phyloP scores from a whole-genome alignment of 2,329 filamentous ascomycete species.

The Penicillium sp. region DNA sequence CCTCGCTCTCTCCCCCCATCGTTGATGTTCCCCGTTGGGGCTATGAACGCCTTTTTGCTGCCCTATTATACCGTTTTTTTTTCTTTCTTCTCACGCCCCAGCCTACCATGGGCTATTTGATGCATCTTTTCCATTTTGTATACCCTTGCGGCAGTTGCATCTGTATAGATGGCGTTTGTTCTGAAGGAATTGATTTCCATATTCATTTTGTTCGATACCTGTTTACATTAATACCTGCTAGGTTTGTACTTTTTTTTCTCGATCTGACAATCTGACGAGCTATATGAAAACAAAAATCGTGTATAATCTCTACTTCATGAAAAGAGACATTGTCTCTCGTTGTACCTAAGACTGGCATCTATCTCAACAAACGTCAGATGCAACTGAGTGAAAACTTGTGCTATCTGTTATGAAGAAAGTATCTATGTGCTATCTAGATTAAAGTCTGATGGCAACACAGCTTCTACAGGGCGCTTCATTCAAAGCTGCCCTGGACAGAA shows the following conservation, averaged over 20 bases:
- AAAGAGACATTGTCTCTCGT: not conserved
- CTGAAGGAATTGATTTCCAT: slow-evolving; percentile 16
- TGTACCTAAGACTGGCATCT: too few relatives aligned
- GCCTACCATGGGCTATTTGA: slow-evolving; percentile 6
- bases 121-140: slow-evolving; percentile 25
- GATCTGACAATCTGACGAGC: not conserved
- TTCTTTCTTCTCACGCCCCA: slow-evolving; percentile 6
- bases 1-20: not conserved
- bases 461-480: not conserved
- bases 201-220: slow-evolving; percentile 17
- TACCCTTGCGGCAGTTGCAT: slow-evolving; percentile 34
- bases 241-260: not conserved
- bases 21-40: slow-evolving; percentile 9
- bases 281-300: not conserved
- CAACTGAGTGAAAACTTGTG: not conserved
- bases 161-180: slow-evolving; percentile 36
- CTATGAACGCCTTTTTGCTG: slow-evolving; percentile 15
- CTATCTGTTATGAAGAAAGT: too few relatives aligned
- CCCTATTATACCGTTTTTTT: slow-evolving; percentile 5
- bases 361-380: not conserved
- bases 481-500: not conserved
- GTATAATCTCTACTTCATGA: not conserved
- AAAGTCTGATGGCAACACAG: not conserved
- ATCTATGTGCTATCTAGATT: not conserved
- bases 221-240: slow-evolving; percentile 6